Evolutionary conservation across 257 asterid genomes (phyloP).

Genomic region (Primulina tabacum): DNA sequence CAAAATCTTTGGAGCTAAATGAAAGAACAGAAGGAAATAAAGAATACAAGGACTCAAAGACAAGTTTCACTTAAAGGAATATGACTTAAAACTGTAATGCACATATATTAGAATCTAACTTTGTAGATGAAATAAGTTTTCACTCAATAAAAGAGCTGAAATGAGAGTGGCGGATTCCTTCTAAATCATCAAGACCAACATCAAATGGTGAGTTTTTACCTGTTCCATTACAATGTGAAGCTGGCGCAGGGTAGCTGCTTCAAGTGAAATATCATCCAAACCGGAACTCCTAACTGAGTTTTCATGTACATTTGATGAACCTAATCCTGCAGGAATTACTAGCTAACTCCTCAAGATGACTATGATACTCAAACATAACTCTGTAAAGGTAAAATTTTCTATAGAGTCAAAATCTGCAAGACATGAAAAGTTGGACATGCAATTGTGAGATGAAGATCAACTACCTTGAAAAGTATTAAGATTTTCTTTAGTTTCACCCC

Average conservation of each 20-base stretch:
- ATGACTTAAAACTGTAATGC: not conserved
- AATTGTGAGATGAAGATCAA: conserved; percentile 32
- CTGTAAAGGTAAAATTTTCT: not conserved
- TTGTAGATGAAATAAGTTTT: not conserved
- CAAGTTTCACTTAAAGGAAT: not conserved
- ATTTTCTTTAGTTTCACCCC: conserved; percentile 33
- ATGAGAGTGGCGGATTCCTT: not conserved
- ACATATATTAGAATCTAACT: not conserved
- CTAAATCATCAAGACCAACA: not conserved
- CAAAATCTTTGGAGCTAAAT: not conserved
- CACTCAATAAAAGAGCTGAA: not conserved
- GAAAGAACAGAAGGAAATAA: not conserved
- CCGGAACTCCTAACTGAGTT: conserved; percentile 40
- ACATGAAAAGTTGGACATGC: conserved; percentile 23
- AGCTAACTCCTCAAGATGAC: not conserved
- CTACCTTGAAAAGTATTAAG: conserved; percentile 27
- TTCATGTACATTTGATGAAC: conserved; percentile 48
- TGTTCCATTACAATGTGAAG: conserved; percentile 75
- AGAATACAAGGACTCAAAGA: not conserved
- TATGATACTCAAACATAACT: not conserved
- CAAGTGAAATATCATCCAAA: conserved; percentile 48
- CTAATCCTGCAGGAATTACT: conserved; percentile 18
- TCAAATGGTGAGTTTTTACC: conserved; percentile 40
- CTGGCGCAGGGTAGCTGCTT: conserved; percentile 66
- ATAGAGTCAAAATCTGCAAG: not conserved